phyloP scores from a whole-genome alignment of 1,139 yeast species.

The Sugiyamaella paludigena region DNA sequence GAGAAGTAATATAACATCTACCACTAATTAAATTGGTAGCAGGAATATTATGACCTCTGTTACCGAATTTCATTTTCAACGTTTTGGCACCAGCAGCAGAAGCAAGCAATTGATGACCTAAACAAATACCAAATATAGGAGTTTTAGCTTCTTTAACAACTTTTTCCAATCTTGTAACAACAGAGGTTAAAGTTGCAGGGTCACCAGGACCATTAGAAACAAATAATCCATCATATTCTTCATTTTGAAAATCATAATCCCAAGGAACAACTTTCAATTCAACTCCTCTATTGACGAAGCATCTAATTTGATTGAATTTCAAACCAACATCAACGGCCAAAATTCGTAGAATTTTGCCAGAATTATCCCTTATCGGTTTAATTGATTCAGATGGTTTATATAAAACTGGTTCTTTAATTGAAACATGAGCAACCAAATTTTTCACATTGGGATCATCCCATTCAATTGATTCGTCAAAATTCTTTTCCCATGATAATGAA shows the following conservation, averaged over 20 bases:
- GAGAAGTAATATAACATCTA: slow-evolving; percentile 97
- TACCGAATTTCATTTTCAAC: slow-evolving; percentile 91
- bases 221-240: slow-evolving; percentile 91
- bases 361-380: slow-evolving; percentile 52
- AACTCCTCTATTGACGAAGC: slow-evolving; percentile 94
- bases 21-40: slow-evolving; percentile 92
- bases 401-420: slow-evolving; percentile 68
- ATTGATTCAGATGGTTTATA: slow-evolving; percentile 59
- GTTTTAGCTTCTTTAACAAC: slow-evolving; percentile 59
- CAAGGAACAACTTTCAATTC: slow-evolving; percentile 95
- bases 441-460: slow-evolving; percentile 92
- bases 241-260: slow-evolving; percentile 74
- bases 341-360: slow-evolving; percentile 78
- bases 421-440: slow-evolving; percentile 90
- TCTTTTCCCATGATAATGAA: slow-evolving; percentile 53
- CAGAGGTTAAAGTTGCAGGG: slow-evolving; percentile 76
- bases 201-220: slow-evolving; percentile 99
- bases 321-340: slow-evolving; percentile 96
- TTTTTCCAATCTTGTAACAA: slow-evolving; percentile 56
- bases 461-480: slow-evolving; percentile 67
- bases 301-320: slow-evolving; percentile 96
- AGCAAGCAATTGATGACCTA: slow-evolving; percentile 97
- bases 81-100: slow-evolving; percentile 96
- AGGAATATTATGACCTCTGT: slow-evolving; percentile 99
- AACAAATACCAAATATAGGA: slow-evolving; percentile 89